Evolutionary conservation across 1,284 basidiomycete species (phyloP), one percentile per base, ranked within the genome.

Genomic region (Sutorius eximius): DNA sequence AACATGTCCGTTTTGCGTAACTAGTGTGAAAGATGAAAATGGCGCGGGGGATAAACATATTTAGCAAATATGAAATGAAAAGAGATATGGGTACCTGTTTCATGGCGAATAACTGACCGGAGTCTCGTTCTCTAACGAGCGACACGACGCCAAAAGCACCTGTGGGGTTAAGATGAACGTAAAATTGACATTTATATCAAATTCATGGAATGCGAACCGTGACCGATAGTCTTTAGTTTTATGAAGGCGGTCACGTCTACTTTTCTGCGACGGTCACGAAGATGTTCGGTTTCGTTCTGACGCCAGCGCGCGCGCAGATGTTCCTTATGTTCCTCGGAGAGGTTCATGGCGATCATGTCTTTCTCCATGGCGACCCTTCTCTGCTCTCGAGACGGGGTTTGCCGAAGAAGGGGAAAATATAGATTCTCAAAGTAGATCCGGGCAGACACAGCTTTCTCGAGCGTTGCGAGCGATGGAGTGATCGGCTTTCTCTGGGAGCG

Each of bases 401-500:
- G 86, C 69, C 91, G 82, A 71, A 95, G 81, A 45, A 97, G 78
- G n/a, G 90, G 84, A 71, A 94, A 95, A 71, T 98, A 99, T 44
- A 95, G 81, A 65, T 95, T 96, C 78, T 99, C 95, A 73, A 98
- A 97, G 80, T 87, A 97, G 72, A 98, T 93, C 68, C 93, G 87
- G 49, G 91, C 86, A 12, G 94, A 89, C 45, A 95, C 93, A 51
- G 94, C 92, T 70, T 91, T 94, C 73, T 98, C 95, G 66, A 98
- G 78, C 16, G 96, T 98, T 44, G 87, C 81, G 47, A 98, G 79
- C 47, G 93, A 94, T 24, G 94, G 93, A 13, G 81, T 84, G 66
- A 95, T 86, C 50, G 76, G 74, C 66, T 78, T 82, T 62, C 73
- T 75, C 52, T 71, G 66, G 6, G 66, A 60, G 1, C n/a, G 56